These are phyloP conservation scores for Fusarium sp. DNA, from an alignment of 2,329 filamentous ascomycete genomes.

Conservation along the genomic window DNA sequence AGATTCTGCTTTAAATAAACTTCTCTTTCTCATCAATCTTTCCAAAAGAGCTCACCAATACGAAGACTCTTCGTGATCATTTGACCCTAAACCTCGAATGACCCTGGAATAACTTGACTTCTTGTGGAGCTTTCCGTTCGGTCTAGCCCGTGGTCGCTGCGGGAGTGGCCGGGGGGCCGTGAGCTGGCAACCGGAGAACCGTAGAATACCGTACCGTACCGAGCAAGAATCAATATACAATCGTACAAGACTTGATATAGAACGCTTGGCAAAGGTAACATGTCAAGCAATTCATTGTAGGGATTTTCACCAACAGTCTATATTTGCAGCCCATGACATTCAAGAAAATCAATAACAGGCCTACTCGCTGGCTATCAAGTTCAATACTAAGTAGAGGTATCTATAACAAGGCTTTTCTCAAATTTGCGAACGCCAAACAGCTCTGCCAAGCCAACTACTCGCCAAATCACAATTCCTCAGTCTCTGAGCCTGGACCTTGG, in stretches of 20 bases:
- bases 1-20: background rate
- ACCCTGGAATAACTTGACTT: conserved; percentile 17
- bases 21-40: background rate
- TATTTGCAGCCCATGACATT: background rate
- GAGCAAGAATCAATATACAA: background rate
- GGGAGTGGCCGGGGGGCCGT: conserved; percentile 34
- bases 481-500: conserved; percentile 52
- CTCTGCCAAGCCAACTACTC: background rate
- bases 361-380: background rate
- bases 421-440: background rate
- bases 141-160: conserved; percentile 35
- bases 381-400: conserved; percentile 3
- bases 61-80: conserved; percentile 12
- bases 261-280: background rate
- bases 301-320: background rate
- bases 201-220: conserved; percentile 9
- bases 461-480: conserved; percentile 52
- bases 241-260: background rate
- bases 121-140: conserved; percentile 39
- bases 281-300: background rate
- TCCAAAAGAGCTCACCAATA: background rate
- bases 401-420: conserved; percentile 10
- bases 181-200: conserved; percentile 37
- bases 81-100: conserved; percentile 19
- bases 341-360: background rate